Evolutionary conservation across 129 eudicot genomes (phyloP).

Genomic region (Erigeron canadensis): DNA sequence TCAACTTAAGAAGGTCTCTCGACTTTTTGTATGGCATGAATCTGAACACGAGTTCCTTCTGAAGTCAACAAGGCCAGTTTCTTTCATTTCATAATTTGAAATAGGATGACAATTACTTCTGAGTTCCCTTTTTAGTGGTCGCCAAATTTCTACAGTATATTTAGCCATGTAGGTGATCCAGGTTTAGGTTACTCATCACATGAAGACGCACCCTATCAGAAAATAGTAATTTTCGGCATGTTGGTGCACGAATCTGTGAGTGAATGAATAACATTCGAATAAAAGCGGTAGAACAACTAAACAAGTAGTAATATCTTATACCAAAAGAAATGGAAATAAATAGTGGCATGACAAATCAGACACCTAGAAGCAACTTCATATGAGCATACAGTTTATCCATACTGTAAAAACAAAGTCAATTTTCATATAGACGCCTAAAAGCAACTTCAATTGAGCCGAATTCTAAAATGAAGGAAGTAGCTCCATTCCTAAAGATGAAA

Average conservation of each 20-base stretch:
- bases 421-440: too few species aligned
- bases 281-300: neutral
- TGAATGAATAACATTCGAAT: neutral
- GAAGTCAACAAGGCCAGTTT: conserved; percentile 15
- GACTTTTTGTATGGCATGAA: conserved; percentile 10
- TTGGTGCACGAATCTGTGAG: neutral
- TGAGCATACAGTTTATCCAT: conserved; percentile 19
- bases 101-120: neutral
- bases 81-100: conserved; percentile 12
- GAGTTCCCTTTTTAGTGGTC: neutral
- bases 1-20: neutral
- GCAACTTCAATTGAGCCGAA: conserved; percentile 13
- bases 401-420: neutral
- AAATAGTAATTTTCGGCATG: neutral
- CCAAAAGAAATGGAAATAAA: neutral
- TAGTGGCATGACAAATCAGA: conserved; percentile 1
- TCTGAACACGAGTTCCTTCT: conserved; percentile 5
- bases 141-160: too few species aligned
- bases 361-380: conserved; percentile 11
- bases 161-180: neutral
- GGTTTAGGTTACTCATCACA: neutral
- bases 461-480: conserved; percentile 8
- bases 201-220: neutral
- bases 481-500: conserved; percentile 11
- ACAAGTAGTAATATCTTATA: neutral